Evolutionary conservation across 2,329 filamentous ascomycete genomes (phyloP).

Genomic region (Fusarium mexicanum): DNA sequence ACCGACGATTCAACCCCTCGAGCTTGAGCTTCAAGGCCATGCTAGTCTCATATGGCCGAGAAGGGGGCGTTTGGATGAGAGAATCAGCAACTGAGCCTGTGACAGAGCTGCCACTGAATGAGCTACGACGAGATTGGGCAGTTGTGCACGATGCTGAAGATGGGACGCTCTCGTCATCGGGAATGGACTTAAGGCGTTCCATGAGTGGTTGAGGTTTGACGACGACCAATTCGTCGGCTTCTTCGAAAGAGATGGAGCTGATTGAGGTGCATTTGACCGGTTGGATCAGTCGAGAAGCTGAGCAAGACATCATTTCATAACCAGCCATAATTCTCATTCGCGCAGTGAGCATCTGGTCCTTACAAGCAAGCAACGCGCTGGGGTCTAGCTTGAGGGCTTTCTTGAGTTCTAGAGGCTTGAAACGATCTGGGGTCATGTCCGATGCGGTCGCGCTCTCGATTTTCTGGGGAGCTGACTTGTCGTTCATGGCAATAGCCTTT

Average conservation of each 20-base stretch:
- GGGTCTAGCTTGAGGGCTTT: neutral
- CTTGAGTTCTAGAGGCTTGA: fast-evolving
- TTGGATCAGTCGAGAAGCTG: neutral
- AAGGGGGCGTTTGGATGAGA: neutral
- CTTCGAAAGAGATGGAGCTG: fast-evolving
- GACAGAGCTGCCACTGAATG: conserved; percentile 6
- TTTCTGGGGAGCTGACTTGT: fast-evolving
- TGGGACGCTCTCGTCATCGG: neutral
- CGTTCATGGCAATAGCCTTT: neutral
- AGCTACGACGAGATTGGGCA: conserved; percentile 4
- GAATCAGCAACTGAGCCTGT: neutral
- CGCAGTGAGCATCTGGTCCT: neutral
- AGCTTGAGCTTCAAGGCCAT: conserved; percentile 9
- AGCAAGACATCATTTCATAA: neutral
- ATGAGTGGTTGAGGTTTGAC: neutral
- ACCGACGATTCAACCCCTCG: conserved; percentile 3
- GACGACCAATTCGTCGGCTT: fast-evolving
- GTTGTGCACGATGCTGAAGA: neutral
- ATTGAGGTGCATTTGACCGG: fast-evolving
- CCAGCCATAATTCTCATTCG: neutral
- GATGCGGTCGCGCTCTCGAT: fast-evolving
- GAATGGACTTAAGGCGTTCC: neutral
- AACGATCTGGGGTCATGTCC: fast-evolving
- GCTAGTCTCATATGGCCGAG: conserved; percentile 7
- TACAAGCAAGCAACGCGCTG: neutral